phyloP scores from a whole-genome alignment of 2,329 filamentous ascomycete species.

The Trichophyton benhamiae region DNA sequence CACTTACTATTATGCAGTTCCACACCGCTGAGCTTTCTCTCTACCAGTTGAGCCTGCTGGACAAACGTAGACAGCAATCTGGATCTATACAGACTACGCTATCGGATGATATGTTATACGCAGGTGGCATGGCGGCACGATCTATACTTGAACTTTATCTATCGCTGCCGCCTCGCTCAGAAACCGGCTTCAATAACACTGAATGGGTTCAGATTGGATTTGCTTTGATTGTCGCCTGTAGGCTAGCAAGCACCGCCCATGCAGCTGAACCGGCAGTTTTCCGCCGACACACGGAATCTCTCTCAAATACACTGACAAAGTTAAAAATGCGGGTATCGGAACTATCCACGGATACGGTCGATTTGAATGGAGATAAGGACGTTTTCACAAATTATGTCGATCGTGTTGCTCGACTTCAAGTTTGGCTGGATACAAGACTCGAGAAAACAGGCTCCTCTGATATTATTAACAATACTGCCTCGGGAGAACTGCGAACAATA shows the following conservation, averaged over 20 bases:
- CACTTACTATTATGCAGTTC: conserved; percentile 30
- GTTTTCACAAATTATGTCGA: not conserved
- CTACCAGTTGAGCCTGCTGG: conserved; percentile 29
- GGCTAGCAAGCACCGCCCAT: conserved; percentile 6
- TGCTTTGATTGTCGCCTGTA: conserved; percentile 16
- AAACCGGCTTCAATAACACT: conserved; percentile 28
- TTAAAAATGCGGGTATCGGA: not conserved
- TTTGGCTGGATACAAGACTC: not conserved
- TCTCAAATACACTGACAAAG: not conserved
- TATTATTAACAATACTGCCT: not conserved
- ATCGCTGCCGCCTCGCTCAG: conserved; percentile 24
- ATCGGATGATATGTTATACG: not conserved
- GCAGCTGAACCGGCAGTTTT: not conserved
- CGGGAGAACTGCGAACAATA: not conserved
- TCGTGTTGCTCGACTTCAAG: not conserved
- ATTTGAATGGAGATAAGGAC: conserved; percentile 1
- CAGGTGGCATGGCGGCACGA: conserved; percentile 13
- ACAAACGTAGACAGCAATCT: conserved; percentile 15
- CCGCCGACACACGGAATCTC: not conserved
- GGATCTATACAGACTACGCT: conserved; percentile 14
- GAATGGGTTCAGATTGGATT: conserved; percentile 33
- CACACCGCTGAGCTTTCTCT: conserved; percentile 30
- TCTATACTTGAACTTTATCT: conserved; percentile 22
- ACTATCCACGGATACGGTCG: not conserved
- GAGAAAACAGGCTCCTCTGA: not conserved